phyloP scores from a whole-genome alignment of 78 protist genomes.

The slime mould (Dictyostelium discoideum) region dicty_2.7 NC_007088.5:1617501-1618000 shows the following conservation, averaged over 20 bases:
- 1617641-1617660: neutral
- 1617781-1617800: neutral
- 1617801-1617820: neutral
- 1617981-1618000: neutral
- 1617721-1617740: neutral
- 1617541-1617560: neutral
- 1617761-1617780: neutral
- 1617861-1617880: neutral
- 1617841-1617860: neutral
- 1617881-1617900: neutral
- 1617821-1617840: slow-evolving; percentile 7
- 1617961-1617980: neutral
- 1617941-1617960: neutral
- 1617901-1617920: neutral
- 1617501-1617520: neutral
- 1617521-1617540: neutral
- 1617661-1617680: neutral
- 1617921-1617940: neutral
- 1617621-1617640: neutral
- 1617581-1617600: neutral
- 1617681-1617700: neutral
- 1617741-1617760: neutral
- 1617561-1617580: neutral
- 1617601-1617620: neutral
- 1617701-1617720: neutral